These are phyloP conservation scores for Sclerotinia spermophila DNA, from an alignment of 2,329 filamentous ascomycete species.

Conservation along the genomic window DNA sequence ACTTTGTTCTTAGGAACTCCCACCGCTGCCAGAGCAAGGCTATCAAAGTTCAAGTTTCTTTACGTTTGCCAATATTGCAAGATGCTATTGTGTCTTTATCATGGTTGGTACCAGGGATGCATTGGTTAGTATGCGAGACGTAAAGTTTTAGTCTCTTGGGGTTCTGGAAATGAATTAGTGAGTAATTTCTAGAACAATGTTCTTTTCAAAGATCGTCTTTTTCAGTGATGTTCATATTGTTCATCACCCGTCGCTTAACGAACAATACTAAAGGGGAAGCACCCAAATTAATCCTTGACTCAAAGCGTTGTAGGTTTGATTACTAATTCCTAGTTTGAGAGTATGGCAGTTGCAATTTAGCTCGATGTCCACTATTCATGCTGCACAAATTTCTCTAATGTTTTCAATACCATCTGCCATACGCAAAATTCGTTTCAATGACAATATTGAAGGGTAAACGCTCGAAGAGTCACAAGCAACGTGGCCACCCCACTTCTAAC, in stretches of 20 bases:
- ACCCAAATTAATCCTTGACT: background rate
- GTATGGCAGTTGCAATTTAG: background rate
- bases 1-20: background rate
- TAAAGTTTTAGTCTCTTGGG: background rate
- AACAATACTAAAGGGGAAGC: slow-evolving; percentile 26
- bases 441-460: slow-evolving; percentile 6
- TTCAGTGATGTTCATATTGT: slow-evolving; percentile 11
- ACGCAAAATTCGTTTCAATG: slow-evolving; percentile 2
- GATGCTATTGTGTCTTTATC: background rate
- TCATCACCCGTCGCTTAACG: slow-evolving; percentile 22
- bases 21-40: background rate
- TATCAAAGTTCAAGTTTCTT: background rate
- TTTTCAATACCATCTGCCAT: background rate
- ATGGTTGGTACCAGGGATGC: background rate
- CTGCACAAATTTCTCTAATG: background rate
- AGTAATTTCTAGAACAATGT: slow-evolving; percentile 5
- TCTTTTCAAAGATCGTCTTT: background rate
- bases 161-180: background rate
- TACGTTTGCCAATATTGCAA: background rate
- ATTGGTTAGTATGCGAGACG: background rate
- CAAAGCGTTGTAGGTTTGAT: background rate
- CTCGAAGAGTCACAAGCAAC: slow-evolving; percentile 5
- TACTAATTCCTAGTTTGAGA: background rate
- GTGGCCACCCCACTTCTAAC: background rate
- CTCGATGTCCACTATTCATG: background rate